Evolutionary conservation across 225 moss, liverwort and hornwort genomes (phyloP), one percentile per base, ranked within the genome.

Genomic region (Neckera pumila): DNA sequence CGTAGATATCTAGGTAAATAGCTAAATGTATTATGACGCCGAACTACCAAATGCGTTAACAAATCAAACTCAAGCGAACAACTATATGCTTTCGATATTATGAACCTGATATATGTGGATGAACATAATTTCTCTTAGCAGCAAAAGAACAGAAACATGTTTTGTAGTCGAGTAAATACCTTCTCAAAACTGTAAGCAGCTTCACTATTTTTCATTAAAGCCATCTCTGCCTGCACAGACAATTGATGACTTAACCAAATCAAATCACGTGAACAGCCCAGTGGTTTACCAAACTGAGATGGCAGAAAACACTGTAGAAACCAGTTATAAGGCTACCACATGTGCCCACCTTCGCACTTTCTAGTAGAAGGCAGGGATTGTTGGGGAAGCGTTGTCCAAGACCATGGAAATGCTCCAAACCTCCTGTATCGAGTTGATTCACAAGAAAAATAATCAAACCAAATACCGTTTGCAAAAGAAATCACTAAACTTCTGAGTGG

Each of bases 381-480:
- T 95, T 97, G 38, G 97, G 96, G 79, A 97, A 98, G 62, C 97
- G 92, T 91, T 97, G 98, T 57, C 93, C 96, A 87, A 98, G 95
- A 89, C 91, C 92, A 72, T 87, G 93, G 66, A 98, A 97, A 85
- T 95, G 95, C 84, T 98, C 98, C 92, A 98, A 92, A 54, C 91
- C 98, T 80, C 96, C 97, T 97, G 92, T 62, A 79, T 79, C 7
- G 13, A 40, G 65, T 81, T 79, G 53, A 70, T 66, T 69, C 74
- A 80, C 63, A 63, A 49, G 49, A 89, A 76, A 67, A 58, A 64
- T 34, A 62, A 40, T 72, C 79, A 47, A 72, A 49, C 38, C 36
- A 77, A 57, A 56, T 34, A 40, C 18, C 34, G n/a, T 6, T 27
- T 25, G 59, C 19, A 62, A 36, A 54, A 80, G 23, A 75, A 54